Conservation (phyloP, 139 green algal species). For the Chlamydomonas incerta region DNA sequence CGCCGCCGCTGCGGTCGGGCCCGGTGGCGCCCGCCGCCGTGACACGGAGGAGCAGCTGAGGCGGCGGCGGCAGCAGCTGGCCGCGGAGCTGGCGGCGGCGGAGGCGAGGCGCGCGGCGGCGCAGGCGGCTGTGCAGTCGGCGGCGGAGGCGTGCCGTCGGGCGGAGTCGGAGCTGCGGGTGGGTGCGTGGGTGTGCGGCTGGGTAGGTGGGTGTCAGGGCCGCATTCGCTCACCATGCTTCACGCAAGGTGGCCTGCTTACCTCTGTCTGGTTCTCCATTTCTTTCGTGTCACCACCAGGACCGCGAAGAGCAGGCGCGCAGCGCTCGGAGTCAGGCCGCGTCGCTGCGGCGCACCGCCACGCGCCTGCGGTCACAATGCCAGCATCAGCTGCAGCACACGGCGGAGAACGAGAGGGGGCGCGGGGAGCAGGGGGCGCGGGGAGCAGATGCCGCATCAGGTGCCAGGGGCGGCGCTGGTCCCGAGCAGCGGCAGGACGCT, state of each 20-base stretch:
- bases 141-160: background rate
- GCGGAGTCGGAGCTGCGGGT: constrained; percentile 17
- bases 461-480: too few relatives aligned
- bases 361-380: background rate
- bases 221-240: too few relatives aligned
- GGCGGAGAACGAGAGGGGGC: background rate
- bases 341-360: background rate
- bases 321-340: too few relatives aligned
- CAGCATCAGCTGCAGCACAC: background rate
- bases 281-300: too few relatives aligned
- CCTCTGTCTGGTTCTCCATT: too few relatives aligned
- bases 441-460: too few relatives aligned
- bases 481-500: too few relatives aligned
- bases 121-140: background rate
- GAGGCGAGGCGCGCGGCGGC: background rate
- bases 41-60: background rate
- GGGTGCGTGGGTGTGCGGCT: background rate
- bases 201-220: too few relatives aligned
- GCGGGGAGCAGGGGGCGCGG: background rate
- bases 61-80: background rate
- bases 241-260: too few relatives aligned
- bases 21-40: too few relatives aligned
- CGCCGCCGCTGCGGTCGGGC: too few relatives aligned
- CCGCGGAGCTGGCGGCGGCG: background rate
- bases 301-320: background rate